phyloP scores from a whole-genome alignment of 2,329 filamentous ascomycete genomes.

The Sclerotinia nivalis region DNA sequence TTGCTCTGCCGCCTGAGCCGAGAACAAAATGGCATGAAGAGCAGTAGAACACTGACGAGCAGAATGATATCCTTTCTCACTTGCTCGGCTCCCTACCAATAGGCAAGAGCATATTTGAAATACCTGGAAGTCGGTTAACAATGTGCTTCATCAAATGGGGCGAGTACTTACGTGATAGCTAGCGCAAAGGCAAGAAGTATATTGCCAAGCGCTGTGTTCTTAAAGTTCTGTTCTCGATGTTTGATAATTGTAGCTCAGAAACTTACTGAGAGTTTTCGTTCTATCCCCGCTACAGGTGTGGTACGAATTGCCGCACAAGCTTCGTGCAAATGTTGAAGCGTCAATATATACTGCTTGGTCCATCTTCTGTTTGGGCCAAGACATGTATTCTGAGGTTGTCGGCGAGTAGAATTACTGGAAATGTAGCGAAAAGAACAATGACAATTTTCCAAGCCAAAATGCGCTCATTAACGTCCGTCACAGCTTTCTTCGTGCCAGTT shows the following conservation, averaged over 20 bases:
- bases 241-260: conserved; percentile 54
- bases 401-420: conserved; percentile 67
- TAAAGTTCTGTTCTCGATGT: conserved; percentile 55
- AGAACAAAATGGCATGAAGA: conserved; percentile 68
- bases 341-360: conserved; percentile 65
- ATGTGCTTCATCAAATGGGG: neutral
- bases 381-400: conserved; percentile 69
- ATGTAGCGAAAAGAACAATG: conserved; percentile 66
- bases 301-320: conserved; percentile 68
- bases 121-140: conserved; percentile 56
- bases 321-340: conserved; percentile 64
- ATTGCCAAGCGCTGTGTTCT: conserved; percentile 54
- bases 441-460: conserved; percentile 77
- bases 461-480: conserved; percentile 56
- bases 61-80: conserved; percentile 63
- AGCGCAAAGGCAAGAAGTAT: conserved; percentile 60
- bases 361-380: conserved; percentile 61
- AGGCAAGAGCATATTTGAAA: conserved; percentile 72
- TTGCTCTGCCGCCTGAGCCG: conserved; percentile 71
- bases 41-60: conserved; percentile 75
- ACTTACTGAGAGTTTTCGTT: conserved; percentile 52
- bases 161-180: conserved; percentile 34
- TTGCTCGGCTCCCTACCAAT: conserved; percentile 76
- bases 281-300: conserved; percentile 55
- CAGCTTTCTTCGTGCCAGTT: conserved; percentile 53